Base-by-base conservation (phyloP, 106 monocot species). In the Amphibolis antarctica region DNA sequence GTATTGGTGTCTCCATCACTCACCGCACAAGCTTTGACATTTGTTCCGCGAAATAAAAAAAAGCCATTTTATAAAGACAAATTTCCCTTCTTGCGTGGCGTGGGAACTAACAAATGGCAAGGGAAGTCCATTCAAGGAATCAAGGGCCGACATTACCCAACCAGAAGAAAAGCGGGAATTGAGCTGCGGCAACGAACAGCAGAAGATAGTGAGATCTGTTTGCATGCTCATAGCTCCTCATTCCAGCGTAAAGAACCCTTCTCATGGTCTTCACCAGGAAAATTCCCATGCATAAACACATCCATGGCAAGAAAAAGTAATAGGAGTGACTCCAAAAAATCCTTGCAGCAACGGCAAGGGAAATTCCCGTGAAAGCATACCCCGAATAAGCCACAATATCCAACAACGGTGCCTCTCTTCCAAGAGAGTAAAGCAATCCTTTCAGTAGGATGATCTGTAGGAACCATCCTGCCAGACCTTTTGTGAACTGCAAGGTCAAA, bases 261-360 rank as follows among this genome's bases (percentile, higher is more conserved):
- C 74, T 75, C 74, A 75, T 75, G 56, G 79, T 79, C 51, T 75
- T 75, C 25, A 79, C 74, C 45, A 79, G 44, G 66, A 79, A 79
- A 20, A 79, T 56, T 21, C 79, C 79, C 55, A 61, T 46, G 70
- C 79, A 79, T 3, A 79, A 0, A 20, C 79, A 74, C 42, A 50
- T 55, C 74, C 74, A 79, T 1, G 75, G 75, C 49, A 79, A 43
- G 64, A 79, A 10, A 28, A 74, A 71, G 28, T 79, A 79, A 30
- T 75, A 79, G 5, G 74, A 60, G 28, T 66, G 62, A 46, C 75
- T 23, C 70, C 70, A 74, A 52, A 75, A 66, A 26, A 79, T 66
- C 47, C 70, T 75, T 1, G 62, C 31, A 10, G 42, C 15, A 19
- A 79, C 65, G 17, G 66, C 75, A 19, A 75, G 59, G 22, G 70